Conservation (phyloP, 495 filamentous ascomycete genomes). For the Penicillium verhagenii region DNA sequence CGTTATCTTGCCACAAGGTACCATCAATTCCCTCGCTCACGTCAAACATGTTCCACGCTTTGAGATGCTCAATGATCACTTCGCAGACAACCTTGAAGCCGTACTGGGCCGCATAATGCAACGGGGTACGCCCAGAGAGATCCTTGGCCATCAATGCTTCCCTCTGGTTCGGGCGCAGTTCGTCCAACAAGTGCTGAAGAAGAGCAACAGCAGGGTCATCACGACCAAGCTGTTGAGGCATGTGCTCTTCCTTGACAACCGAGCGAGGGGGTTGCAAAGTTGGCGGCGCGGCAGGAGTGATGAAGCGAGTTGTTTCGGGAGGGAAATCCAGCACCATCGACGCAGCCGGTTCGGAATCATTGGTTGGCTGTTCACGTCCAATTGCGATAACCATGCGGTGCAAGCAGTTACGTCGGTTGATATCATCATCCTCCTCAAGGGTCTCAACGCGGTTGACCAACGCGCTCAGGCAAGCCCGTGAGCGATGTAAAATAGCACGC, state of each 20-base stretch:
- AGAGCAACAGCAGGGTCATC: constrained; percentile 74
- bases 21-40: constrained; percentile 82
- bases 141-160: constrained; percentile 68
- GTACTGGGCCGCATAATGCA: constrained; percentile 96
- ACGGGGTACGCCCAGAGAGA: constrained; percentile 76
- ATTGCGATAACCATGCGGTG: constrained; percentile 90
- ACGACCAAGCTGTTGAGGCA: constrained; percentile 58
- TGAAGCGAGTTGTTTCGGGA: constrained; percentile 60
- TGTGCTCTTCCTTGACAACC: constrained; percentile 53
- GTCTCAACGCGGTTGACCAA: constrained; percentile 65
- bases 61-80: constrained; percentile 83
- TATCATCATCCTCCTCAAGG: constrained; percentile 83
- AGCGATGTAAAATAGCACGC: constrained; percentile 70
- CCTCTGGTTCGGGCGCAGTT: constrained; percentile 67
- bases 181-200: constrained; percentile 70
- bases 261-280: constrained; percentile 58
- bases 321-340: constrained; percentile 49
- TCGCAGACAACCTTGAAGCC: constrained; percentile 86
- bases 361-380: constrained; percentile 69
- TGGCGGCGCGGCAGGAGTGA: constrained; percentile 72
- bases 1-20: constrained; percentile 82
- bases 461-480: constrained; percentile 63
- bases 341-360: constrained; percentile 44
- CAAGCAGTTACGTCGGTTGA: constrained; percentile 90
- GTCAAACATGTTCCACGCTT: constrained; percentile 84